These are phyloP conservation scores for Hirschioporus abietinus DNA, from an alignment of 768 basidiomycete genomes.

Conservation along the genomic window DNA sequence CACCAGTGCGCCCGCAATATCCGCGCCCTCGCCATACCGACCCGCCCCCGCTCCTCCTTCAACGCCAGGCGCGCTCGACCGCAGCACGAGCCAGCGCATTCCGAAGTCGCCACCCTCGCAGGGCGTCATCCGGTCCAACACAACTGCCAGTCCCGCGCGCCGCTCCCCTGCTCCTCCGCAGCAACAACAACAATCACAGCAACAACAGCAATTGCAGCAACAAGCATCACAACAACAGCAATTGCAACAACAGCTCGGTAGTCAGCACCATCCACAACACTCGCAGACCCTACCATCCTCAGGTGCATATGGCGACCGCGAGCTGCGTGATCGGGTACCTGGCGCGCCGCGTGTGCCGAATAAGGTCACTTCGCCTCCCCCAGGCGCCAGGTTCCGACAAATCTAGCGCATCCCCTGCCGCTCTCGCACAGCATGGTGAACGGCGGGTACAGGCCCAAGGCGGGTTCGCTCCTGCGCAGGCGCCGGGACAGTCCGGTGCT, in stretches of 20 bases:
- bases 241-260: constrained; percentile 27
- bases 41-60: constrained; percentile 73
- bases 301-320: constrained; percentile 10
- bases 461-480: constrained; percentile 50
- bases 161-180: constrained; percentile 50
- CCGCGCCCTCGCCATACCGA: constrained; percentile 54
- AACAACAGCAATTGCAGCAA: too few relatives aligned
- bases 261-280: constrained; percentile 7
- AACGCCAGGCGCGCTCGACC: constrained; percentile 69
- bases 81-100: constrained; percentile 80
- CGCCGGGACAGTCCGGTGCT: constrained; percentile 17
- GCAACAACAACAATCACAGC: too few relatives aligned
- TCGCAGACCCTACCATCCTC: constrained; percentile 5
- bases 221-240: too few relatives aligned
- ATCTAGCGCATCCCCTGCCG: constrained; percentile 13
- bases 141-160: constrained; percentile 36
- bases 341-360: constrained; percentile 2
- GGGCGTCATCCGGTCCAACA: constrained; percentile 19
- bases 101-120: constrained; percentile 27
- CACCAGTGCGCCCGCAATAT: constrained; percentile 24
- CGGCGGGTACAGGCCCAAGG: constrained; percentile 41
- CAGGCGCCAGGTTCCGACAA: not conserved
- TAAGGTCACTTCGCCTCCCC: constrained; percentile 9
- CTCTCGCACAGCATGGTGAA: constrained; percentile 19
- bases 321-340: constrained; percentile 16